These are phyloP conservation scores for Podospora anserina DNA, from an alignment of 495 filamentous ascomycete genomes.

Conservation along the genomic window DNA sequence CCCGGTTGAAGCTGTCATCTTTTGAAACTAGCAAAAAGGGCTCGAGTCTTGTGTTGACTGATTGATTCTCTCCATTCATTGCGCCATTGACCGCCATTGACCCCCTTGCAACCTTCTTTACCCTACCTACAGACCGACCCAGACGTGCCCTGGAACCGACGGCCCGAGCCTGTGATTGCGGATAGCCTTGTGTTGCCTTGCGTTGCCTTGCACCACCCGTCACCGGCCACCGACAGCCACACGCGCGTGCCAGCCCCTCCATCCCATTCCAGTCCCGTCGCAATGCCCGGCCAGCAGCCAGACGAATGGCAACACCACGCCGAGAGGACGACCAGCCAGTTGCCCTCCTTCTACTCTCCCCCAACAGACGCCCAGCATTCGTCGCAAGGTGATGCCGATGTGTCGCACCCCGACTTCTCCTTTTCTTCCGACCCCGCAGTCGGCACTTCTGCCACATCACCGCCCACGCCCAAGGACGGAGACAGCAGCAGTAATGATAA, in stretches of 20 bases:
- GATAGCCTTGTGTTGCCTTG: neutral
- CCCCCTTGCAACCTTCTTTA: neutral
- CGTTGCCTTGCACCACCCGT: neutral
- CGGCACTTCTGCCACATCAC: neutral
- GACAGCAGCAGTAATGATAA: neutral
- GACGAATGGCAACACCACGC: conserved; percentile 25
- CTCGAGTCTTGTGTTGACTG: neutral
- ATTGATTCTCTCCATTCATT: neutral
- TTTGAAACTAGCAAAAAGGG: neutral
- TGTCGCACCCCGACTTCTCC: conserved; percentile 25
- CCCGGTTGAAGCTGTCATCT: neutral
- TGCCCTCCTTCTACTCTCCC: conserved; percentile 52
- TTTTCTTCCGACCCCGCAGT: conserved; percentile 12
- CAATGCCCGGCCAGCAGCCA: conserved; percentile 5
- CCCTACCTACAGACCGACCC: neutral
- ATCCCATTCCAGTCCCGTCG: conserved; percentile 9
- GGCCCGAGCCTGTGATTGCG: conserved; percentile 8
- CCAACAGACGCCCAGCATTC: conserved; percentile 28
- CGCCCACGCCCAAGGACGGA: neutral
- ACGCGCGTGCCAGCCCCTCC: neutral
- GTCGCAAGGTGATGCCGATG: conserved; percentile 20
- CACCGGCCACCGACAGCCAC: neutral
- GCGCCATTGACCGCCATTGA: neutral
- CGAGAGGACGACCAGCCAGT: conserved; percentile 27
- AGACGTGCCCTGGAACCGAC: conserved; percentile 7